Evolutionary conservation across 306 rosid genomes (phyloP).

Genomic region (Hippophae gyantsensis): DNA sequence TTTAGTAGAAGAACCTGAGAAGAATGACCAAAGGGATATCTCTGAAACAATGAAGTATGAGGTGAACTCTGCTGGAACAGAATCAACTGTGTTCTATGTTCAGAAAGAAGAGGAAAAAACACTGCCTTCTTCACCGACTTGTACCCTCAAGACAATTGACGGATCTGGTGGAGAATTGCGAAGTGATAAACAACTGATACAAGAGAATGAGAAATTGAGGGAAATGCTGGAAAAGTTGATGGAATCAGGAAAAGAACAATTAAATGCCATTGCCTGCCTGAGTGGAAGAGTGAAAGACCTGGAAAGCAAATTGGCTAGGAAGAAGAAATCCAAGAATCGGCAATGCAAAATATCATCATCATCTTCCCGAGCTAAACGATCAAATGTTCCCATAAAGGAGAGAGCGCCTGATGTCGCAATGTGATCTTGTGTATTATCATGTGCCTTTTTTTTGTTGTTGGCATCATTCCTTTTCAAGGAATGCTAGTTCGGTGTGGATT

Average conservation of each 20-base stretch:
- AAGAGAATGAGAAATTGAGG: slow-evolving; percentile 53
- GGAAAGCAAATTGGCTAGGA: slow-evolving; percentile 54
- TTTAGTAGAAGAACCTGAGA: background rate
- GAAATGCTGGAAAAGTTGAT: slow-evolving; percentile 49
- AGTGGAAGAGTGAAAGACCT: slow-evolving; percentile 52
- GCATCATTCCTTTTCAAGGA: no score
- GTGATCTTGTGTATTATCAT: background rate
- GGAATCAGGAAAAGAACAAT: slow-evolving; percentile 54
- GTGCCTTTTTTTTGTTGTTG: no score
- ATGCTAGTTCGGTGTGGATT: no score
- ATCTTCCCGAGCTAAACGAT: slow-evolving; percentile 7
- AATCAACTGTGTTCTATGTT: background rate
- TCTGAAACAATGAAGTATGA: background rate
- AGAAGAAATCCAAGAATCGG: slow-evolving; percentile 28
- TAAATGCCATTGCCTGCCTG: slow-evolving; percentile 43
- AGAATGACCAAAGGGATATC: background rate
- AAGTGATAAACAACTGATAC: slow-evolving; percentile 15
- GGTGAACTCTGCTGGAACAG: background rate
- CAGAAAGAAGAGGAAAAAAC: slow-evolving; percentile 7
- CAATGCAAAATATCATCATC: slow-evolving; percentile 11
- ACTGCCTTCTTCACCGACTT: background rate
- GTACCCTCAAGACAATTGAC: background rate
- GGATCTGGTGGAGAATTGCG: slow-evolving; percentile 1
- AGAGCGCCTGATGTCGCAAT: slow-evolving; percentile 2
- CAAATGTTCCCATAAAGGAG: slow-evolving; percentile 1